Conservation (phyloP, 495 filamentous ascomycete species). For the Xylaria telfairii region DNA sequence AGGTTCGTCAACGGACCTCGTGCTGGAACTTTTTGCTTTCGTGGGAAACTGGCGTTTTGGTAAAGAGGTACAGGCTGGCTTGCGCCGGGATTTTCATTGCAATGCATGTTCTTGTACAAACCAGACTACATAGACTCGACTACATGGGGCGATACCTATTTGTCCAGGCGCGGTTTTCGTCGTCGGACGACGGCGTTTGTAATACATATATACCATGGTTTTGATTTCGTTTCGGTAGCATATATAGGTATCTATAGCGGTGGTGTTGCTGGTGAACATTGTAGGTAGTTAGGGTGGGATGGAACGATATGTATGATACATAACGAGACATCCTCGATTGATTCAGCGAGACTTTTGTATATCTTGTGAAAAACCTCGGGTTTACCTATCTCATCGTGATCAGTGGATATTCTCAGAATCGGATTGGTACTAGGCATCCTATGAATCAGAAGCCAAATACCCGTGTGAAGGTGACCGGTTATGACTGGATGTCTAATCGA, state of each 20-base stretch:
- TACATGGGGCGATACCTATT: slow-evolving; percentile 9
- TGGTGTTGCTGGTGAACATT: background rate
- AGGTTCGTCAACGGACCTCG: background rate
- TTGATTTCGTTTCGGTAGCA: background rate
- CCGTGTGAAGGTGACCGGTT: background rate
- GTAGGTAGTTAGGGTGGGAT: background rate
- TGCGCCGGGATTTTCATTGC: slow-evolving; percentile 3
- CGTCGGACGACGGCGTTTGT: background rate
- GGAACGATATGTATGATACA: background rate
- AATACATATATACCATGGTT: slow-evolving; percentile 3
- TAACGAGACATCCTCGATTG: background rate
- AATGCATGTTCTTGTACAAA: background rate
- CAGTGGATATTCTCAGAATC: background rate
- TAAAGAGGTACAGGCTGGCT: slow-evolving; percentile 18
- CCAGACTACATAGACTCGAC: background rate
- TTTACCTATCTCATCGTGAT: background rate
- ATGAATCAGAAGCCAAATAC: background rate
- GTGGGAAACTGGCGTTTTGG: slow-evolving; percentile 2
- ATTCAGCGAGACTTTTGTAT: background rate
- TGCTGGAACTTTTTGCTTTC: background rate
- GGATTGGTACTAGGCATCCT: background rate
- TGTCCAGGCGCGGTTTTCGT: background rate
- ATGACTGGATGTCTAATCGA: background rate
- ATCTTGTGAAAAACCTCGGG: background rate
- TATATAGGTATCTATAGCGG: background rate